phyloP scores from a whole-genome alignment of 2,329 filamentous ascomycete species.

The Colletotrichum tabaci region DNA sequence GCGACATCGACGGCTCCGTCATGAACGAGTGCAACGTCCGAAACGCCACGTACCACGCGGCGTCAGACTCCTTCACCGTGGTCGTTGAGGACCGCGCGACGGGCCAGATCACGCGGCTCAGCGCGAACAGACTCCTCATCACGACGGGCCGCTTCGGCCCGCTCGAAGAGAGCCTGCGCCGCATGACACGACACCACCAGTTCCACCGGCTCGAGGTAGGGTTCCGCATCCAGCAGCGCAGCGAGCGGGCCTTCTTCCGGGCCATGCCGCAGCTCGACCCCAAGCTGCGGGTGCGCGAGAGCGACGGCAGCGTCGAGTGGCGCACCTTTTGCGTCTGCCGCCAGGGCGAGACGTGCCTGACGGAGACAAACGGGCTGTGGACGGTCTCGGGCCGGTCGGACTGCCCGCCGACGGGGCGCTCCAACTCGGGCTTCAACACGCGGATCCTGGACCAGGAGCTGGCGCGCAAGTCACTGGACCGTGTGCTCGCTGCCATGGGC shows the following conservation, averaged over 20 bases:
- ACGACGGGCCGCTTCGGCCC: not conserved
- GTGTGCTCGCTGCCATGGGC: not conserved
- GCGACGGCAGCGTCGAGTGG: slow-evolving; percentile 15
- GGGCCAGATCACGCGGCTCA: not conserved
- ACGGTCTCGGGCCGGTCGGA: slow-evolving; percentile 4
- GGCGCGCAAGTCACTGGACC: slow-evolving; percentile 4
- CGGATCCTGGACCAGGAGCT: slow-evolving; percentile 1
- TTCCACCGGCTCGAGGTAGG: not conserved
- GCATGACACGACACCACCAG: slow-evolving; percentile 3
- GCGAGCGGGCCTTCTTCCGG: slow-evolving; percentile 1
- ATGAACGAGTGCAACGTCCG: slow-evolving; percentile 8
- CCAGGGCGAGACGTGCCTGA: slow-evolving; percentile 5
- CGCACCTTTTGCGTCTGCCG: slow-evolving; percentile 12
- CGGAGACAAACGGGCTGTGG: slow-evolving; percentile 4
- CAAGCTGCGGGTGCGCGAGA: slow-evolving; percentile 1
- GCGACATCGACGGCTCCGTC: not conserved
- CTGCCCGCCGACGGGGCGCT: slow-evolving; percentile 5
- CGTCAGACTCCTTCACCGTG: not conserved
- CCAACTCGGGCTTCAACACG: slow-evolving; percentile 7
- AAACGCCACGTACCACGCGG: not conserved
- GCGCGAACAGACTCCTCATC: not conserved
- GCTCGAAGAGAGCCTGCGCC: not conserved
- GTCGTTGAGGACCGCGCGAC: not conserved
- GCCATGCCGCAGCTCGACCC: slow-evolving; percentile 2
- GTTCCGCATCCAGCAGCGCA: slow-evolving; percentile 5